Base-by-base conservation (phyloP, 1,139 yeast species). In the Candida gigantensis region DNA sequence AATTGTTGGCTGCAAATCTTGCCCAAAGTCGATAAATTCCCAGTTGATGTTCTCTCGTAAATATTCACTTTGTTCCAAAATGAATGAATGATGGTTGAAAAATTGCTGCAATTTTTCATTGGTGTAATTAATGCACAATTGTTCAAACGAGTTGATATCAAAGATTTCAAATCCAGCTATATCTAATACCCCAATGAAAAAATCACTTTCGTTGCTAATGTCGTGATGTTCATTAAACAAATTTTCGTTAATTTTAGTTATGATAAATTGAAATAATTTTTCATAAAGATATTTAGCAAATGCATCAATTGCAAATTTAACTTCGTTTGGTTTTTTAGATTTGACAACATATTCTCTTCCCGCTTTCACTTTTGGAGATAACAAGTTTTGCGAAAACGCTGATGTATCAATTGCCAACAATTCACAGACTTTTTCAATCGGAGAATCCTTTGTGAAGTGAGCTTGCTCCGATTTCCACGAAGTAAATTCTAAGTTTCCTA, bases 141-240 rank as follows among this genome's bases (percentile, higher is more conserved):
- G 99, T 58, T 94, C 99, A 58, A 94, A 92, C 1, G 96, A 87
- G 56, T 94, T 94, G 42, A 77, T 75, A 40, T 87, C 82, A 57
- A 94, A 94, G 41, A 92, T 92, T 63, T 94, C 99, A 62, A 92
- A 94, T 6, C 98, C 99, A 0, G 97, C 97, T 52, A 92, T 94
- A 68, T 92, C 99, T 42, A 92, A 68, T 3, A 94, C 94, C 2
- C 99, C 98, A 50, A 92, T 88, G 49, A 84, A 90, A 15, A 23
- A 23, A 23, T 23, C n/a, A 7, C 12, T 11, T 10, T 23, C 25
- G 41, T 84, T 79, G 12, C 57, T 58, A 28, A 40, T 50, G 12
- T 49, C 33, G 5, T 46, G 47, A 7, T 56, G 60, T 17, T 55
- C 60, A 19, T 47, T 47, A 30, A 51, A 77, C 32, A 90, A 71